Base-by-base conservation (phyloP, 164 flowering plant species). In the Brasenia schreberi region DNA sequence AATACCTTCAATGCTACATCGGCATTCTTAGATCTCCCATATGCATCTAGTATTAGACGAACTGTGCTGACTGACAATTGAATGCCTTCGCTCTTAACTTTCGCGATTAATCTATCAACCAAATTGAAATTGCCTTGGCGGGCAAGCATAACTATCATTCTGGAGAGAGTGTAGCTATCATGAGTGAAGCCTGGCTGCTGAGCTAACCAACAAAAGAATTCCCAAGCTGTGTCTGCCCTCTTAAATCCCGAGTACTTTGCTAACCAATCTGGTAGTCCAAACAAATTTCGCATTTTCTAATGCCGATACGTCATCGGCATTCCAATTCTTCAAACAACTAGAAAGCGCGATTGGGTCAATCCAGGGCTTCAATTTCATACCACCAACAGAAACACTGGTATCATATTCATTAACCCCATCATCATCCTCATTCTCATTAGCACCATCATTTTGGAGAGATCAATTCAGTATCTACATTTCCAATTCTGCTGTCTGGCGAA, bases 161-260 rank as follows among this genome's bases (percentile, higher is more conserved):
- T 84, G 27, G 93, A 84, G 9, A 91, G 77, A 1, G 96, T 84
- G 75, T 84, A 84, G 64, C 81, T 70, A 70, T 91, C 90, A 76
- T 94, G 98, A 64, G 80, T 77, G 61, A 83, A 94, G 33, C 86
- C 75, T 18, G 93, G 96, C 71, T 88, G 98, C 73, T 61, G 66
- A 75, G 93, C 83, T 67, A 91, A 96, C 98, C 98, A 94, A 72
- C 82, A 77, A 77, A 91, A 94, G 76, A 94, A 94, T 43, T 85
- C 75, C 96, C 97, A 89, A 23, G 96, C 97, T 23, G 95, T 78
- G 67, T 83, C 85, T 7, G 87, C 77, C 42, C 85, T 80, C 68
- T 76, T 89, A 70, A 91, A 84, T 68, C 71, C 83, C 71, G 66
- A 94, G 81, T 42, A 89, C 68, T 81, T 91, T 94, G 78, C 95